These are phyloP conservation scores for Colletotrichum sansevieriae DNA, from an alignment of 2,329 filamentous ascomycete genomes.

Conservation along the genomic window DNA sequence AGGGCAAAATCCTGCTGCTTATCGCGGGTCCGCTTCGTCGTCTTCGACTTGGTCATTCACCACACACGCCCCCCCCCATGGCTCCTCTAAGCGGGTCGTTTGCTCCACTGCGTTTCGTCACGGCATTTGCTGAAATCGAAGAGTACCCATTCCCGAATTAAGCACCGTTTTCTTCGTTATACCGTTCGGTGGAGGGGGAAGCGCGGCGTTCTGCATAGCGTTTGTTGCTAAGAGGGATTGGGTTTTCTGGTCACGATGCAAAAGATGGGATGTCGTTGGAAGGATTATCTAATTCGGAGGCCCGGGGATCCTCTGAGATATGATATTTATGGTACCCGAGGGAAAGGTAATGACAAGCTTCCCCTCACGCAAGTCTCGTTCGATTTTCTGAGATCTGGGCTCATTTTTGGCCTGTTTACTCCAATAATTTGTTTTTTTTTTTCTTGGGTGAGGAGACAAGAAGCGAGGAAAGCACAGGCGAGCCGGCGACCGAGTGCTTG, in stretches of 20 bases:
- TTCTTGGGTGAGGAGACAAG: constrained; percentile 16
- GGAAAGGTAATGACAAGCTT: constrained; percentile 26
- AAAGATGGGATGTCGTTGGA: constrained; percentile 37
- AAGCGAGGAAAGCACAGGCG: background rate
- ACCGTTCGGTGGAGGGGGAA: no score
- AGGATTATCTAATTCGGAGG: constrained; percentile 34
- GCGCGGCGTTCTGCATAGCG: no score
- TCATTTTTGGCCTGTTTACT: constrained; percentile 17
- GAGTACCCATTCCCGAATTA: background rate
- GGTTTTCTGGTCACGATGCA: background rate
- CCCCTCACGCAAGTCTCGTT: constrained; percentile 40
- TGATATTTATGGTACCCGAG: constrained; percentile 6
- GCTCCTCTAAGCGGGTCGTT: background rate
- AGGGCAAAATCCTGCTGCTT: constrained; percentile 18
- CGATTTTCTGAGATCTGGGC: constrained; percentile 35
- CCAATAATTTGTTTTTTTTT: no score
- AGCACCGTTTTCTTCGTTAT: constrained; percentile 5
- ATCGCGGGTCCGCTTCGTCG: constrained; percentile 20
- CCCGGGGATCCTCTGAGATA: background rate
- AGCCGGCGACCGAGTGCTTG: constrained; percentile 10
- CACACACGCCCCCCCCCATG: background rate
- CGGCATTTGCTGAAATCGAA: background rate
- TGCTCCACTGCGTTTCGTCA: constrained; percentile 4
- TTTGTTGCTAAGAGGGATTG: no score
- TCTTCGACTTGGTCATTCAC: background rate